phyloP scores from a whole-genome alignment of 2,329 filamentous ascomycete genomes.

The Dendrostoma leiphaemia region DNA sequence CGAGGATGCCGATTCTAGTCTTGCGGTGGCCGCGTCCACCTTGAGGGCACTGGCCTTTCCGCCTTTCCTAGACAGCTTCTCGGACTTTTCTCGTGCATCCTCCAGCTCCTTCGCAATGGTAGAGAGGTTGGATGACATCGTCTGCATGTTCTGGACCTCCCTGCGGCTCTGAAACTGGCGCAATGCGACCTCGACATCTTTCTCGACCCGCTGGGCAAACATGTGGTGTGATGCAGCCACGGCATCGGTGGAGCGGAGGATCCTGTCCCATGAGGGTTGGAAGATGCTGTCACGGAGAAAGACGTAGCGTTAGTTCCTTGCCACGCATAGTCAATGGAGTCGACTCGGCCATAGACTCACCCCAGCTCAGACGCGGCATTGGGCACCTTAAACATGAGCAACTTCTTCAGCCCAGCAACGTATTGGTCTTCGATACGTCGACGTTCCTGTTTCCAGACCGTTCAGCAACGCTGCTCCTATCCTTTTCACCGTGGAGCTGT shows the following conservation, averaged over 20 bases:
- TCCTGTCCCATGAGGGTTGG: constrained; percentile 83
- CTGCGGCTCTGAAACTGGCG: constrained; percentile 71
- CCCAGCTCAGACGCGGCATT: constrained; percentile 80
- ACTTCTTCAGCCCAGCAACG: constrained; percentile 75
- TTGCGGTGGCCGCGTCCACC: constrained; percentile 69
- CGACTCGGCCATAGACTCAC: constrained; percentile 56
- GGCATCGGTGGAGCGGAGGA: constrained; percentile 74
- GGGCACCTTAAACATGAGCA: constrained; percentile 71
- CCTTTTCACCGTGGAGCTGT: background rate
- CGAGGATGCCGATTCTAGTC: constrained; percentile 73
- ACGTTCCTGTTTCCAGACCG: constrained; percentile 66
- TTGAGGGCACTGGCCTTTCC: constrained; percentile 74
- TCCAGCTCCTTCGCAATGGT: constrained; percentile 82
- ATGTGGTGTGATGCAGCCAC: constrained; percentile 81
- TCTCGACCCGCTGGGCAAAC: constrained; percentile 78
- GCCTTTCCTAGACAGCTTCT: constrained; percentile 79
- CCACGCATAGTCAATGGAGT: no score
- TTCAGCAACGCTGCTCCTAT: constrained; percentile 19
- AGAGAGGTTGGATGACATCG: constrained; percentile 77
- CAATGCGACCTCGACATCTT: constrained; percentile 82
- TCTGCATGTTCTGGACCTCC: constrained; percentile 78
- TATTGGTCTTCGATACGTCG: constrained; percentile 90
- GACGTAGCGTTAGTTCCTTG: constrained; percentile 1
- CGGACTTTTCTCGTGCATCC: constrained; percentile 77
- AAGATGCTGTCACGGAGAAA: constrained; percentile 65